Evolutionary conservation across 2,329 filamentous ascomycete species (phyloP).

Genomic region (Epichloe amarillans): DNA sequence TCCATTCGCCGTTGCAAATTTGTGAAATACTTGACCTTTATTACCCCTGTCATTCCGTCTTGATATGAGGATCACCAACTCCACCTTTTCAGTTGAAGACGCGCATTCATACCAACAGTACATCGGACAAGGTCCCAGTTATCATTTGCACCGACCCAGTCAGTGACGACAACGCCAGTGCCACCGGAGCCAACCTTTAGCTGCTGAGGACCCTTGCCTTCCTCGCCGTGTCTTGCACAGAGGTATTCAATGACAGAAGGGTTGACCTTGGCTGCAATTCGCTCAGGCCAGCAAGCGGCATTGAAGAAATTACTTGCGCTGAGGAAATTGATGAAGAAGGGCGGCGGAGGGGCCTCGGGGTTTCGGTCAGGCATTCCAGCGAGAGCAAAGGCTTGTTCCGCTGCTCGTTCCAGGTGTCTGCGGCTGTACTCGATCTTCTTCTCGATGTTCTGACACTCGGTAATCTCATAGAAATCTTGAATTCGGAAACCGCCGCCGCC

Average conservation of each 20-base stretch:
- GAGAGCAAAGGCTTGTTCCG: constrained; percentile 33
- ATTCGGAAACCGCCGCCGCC: constrained; percentile 65
- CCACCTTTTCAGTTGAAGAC: constrained; percentile 35
- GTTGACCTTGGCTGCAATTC: constrained; percentile 78
- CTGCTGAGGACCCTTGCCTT: constrained; percentile 34
- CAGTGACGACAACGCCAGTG: constrained; percentile 81
- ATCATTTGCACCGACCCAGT: constrained; percentile 77
- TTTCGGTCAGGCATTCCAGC: constrained; percentile 21
- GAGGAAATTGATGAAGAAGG: constrained; percentile 83
- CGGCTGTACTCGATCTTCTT: constrained; percentile 65
- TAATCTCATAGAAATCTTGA: constrained; percentile 90
- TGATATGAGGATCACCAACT: neutral
- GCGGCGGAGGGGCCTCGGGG: constrained; percentile 26
- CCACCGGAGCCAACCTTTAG: constrained; percentile 53
- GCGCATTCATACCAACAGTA: constrained; percentile 84
- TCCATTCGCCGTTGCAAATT: neutral
- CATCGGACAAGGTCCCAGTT: constrained; percentile 86
- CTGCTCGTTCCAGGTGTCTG: constrained; percentile 64
- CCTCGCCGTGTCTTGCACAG: constrained; percentile 41
- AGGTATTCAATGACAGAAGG: constrained; percentile 55
- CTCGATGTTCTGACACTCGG: constrained; percentile 59
- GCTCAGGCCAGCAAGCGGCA: constrained; percentile 81
- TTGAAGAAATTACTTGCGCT: constrained; percentile 93
- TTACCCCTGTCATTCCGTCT: neutral
- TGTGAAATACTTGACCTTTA: neutral